A percentile compares a stretch with the other conserved stretches of the same genome.
Evolutionary conservation across 139 green algal species (phyloP).

Genomic region (Tetradesmus lagerheimii): DNA sequence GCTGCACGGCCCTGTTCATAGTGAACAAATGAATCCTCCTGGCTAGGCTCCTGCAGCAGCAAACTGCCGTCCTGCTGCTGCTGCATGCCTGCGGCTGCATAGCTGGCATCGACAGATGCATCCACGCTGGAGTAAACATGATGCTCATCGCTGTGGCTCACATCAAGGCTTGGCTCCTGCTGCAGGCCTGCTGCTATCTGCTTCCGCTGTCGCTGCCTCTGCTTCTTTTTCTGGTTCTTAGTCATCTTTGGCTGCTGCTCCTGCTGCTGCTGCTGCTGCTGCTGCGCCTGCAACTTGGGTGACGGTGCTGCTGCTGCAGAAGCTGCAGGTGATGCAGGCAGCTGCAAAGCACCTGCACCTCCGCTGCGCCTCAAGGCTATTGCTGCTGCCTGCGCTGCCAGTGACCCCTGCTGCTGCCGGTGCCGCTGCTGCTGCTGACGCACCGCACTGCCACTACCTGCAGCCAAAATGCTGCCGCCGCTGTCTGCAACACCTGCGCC

Average conservation of each 20-base stretch:
- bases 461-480: not conserved
- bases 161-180: not conserved
- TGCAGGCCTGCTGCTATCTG: not conserved
- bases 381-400: not conserved
- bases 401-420: not conserved
- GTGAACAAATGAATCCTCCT: not conserved
- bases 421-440: slow-evolving; percentile 27
- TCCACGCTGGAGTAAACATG: not conserved
- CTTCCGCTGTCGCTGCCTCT: not conserved
- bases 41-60: not conserved
- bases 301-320: not conserved
- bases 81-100: not conserved
- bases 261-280: slow-evolving; percentile 32
- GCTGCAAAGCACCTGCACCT: slow-evolving; percentile 9
- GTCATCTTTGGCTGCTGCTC: not conserved
- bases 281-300: not conserved
- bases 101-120: not conserved
- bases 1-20: not conserved
- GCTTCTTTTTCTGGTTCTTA: slow-evolving; percentile 44
- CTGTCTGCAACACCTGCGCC: not conserved
- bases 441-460: not conserved
- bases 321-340: not conserved
- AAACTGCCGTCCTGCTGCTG: not conserved
- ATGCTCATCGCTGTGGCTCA: not conserved
- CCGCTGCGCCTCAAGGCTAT: not conserved